Percentiles rank a stretch among this genome's conserved stretches.
Conservation (phyloP, 2,329 filamentous ascomycete species). For the Fusarium subtropicale region DNA sequence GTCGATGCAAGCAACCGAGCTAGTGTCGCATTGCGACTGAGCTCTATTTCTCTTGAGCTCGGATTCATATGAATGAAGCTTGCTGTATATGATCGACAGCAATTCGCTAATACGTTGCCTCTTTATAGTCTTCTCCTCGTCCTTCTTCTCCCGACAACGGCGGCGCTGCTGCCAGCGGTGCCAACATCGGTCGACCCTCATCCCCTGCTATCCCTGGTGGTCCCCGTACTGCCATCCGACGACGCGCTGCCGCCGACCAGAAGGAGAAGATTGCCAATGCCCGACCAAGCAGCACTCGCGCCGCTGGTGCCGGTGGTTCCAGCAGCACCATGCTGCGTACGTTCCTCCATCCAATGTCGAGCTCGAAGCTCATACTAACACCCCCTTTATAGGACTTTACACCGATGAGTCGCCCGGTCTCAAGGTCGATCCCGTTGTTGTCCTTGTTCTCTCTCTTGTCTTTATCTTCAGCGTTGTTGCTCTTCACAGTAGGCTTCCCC, state of each 20-base stretch:
- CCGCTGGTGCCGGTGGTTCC: conserved; percentile 93
- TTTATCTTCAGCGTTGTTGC: conserved; percentile 99
- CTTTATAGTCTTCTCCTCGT: conserved; percentile 66
- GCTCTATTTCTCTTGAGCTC: conserved; percentile 4
- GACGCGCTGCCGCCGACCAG: conserved; percentile 94
- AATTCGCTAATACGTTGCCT: conserved; percentile 5
- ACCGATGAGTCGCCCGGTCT: conserved; percentile 97
- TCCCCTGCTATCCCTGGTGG: conserved; percentile 93
- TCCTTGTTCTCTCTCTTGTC: conserved; percentile 93
- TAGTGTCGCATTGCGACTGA: conserved; percentile 41
- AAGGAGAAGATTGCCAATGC: conserved; percentile 97
- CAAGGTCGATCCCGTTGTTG: conserved; percentile 97
- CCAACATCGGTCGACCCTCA: conserved; percentile 79
- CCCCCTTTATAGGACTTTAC: conserved; percentile 77
- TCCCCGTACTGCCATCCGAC: conserved; percentile 93
- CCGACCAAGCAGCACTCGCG: conserved; percentile 89
- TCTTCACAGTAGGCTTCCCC: conserved; percentile 81
- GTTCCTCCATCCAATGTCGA: conserved; percentile 52
- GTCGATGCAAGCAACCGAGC: conserved; percentile 31
- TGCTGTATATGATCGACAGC: not conserved
- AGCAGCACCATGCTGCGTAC: conserved; percentile 98
- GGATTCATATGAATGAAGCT: not conserved
- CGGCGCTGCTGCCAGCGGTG: conserved; percentile 71
- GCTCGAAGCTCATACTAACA: conserved; percentile 46
- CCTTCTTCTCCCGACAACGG: conserved; percentile 69